Base-by-base conservation (phyloP, 2,329 filamentous ascomycete species). In the Colletotrichum tamarilloi region DNA sequence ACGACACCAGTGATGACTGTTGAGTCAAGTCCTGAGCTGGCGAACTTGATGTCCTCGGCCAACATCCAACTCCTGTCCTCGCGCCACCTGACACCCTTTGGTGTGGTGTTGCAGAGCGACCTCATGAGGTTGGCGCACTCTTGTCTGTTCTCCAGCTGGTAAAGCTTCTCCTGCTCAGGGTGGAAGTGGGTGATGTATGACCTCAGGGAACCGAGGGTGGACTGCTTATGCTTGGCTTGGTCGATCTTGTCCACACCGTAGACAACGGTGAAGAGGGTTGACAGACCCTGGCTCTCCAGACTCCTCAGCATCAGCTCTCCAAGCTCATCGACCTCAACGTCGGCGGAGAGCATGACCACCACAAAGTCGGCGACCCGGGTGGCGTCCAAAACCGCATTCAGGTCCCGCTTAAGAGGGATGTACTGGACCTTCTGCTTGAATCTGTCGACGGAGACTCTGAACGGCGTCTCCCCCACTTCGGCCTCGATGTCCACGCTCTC, bases 401-500 rank as follows among this genome's bases (percentile, higher is more conserved):
- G 83, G 75, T 98, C 93, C 68, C 92, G 88, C 77, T 91, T 90
- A 0, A 93, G 86, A 0, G 94, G 90, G 9, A 98, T 83, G 80
- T 97, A 99, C 82, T 97, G 93, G 14, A 99, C 82, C 79, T 93
- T 98, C 81, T 98, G 96, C 86, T 97, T 97, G 87, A 98, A 99
- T 38, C 97, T 91, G 74, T 98, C 95, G 78, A 98, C 87, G 8
- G 92, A 87, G 32, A 95, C 91, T 69, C 91, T 90, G 67, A 90
- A 87, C 65, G 88, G 89, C 74, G 89, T 87, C 52, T 90, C 85
- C 3, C 89, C 85, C 35, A 92, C 84, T 46, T 93, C 90, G 64
- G 88, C 85, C 68, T 94, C 90, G 68, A 97, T 89, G 79, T 98
- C 96, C 62, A 98, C 85, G 79, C 95, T 96, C 59, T 85, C 85